These are phyloP conservation scores for Deuterostichococcus epilithicus DNA, from an alignment of 139 green algal genomes.

Conservation along the genomic window DNA sequence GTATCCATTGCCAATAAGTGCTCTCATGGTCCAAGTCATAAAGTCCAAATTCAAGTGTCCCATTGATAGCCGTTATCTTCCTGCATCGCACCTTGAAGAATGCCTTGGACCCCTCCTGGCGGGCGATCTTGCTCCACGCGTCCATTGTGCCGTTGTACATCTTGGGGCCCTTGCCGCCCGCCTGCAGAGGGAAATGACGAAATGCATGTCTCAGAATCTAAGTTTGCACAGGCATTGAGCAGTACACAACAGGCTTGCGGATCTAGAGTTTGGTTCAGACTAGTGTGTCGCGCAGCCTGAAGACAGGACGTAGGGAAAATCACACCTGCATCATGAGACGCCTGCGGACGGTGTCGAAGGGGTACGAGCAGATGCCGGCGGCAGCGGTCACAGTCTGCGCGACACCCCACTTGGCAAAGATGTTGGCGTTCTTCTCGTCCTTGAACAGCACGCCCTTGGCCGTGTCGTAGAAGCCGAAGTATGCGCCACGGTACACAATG, in stretches of 20 bases:
- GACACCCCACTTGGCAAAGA: slow-evolving; percentile 80
- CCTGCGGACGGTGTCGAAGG: slow-evolving; percentile 98
- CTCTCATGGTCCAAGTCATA: too few relatives aligned
- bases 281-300: not conserved
- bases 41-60: too few relatives aligned
- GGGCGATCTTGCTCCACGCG: slow-evolving; percentile 88
- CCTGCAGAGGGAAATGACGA: slow-evolving; percentile 32
- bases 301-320: not conserved
- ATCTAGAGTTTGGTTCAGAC: too few relatives aligned
- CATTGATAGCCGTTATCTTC: not conserved
- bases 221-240: not conserved
- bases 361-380: slow-evolving; percentile 90
- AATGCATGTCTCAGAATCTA: not conserved
- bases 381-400: slow-evolving; percentile 79
- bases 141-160: slow-evolving; percentile 91
- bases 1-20: too few relatives aligned
- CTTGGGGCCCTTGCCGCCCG: slow-evolving; percentile 68
- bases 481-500: slow-evolving; percentile 97
- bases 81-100: slow-evolving; percentile 84
- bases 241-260: not conserved
- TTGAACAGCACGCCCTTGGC: slow-evolving; percentile 85
- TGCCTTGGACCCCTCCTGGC: slow-evolving; percentile 85
- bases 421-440: slow-evolving; percentile 55
- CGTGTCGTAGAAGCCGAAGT: slow-evolving; percentile 99
- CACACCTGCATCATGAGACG: slow-evolving; percentile 96